Percentiles rank a stretch among this genome's conserved stretches.
Conservation (phyloP, 257 asterid genomes). For the Nicotiana paniculata region DNA sequence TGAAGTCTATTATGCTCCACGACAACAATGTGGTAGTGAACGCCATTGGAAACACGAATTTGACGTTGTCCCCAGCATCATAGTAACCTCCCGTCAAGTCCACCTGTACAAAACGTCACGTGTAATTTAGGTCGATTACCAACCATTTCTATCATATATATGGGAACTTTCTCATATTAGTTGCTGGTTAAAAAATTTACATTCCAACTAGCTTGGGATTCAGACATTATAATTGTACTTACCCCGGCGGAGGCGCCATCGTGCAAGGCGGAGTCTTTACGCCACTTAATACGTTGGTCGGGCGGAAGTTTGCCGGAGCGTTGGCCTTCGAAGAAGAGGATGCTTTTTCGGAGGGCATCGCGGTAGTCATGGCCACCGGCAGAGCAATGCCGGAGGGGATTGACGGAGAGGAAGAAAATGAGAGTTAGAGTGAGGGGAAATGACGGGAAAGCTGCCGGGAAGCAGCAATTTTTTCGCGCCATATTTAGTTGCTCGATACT, state of each 20-base stretch:
- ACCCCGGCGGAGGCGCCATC: constrained; percentile 80
- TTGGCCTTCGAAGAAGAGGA: constrained; percentile 90
- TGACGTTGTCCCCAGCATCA: constrained; percentile 87
- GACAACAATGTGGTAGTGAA: constrained; percentile 67
- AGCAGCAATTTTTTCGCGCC: constrained; percentile 52
- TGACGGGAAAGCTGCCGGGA: constrained; percentile 23
- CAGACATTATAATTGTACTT: not conserved
- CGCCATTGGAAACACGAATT: constrained; percentile 88
- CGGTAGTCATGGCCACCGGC: constrained; percentile 51
- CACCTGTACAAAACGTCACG: constrained; percentile 26
- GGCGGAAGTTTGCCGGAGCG: constrained; percentile 84
- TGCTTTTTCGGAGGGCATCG: constrained; percentile 77
- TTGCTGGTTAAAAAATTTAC: no score
- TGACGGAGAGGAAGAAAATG: constrained; percentile 12
- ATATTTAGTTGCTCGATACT: constrained; percentile 34
- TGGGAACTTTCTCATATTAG: no score
- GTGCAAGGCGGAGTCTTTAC: constrained; percentile 67
- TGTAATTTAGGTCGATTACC: no score
- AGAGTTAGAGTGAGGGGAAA: not conserved
- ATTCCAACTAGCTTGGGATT: no score
- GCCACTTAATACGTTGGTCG: constrained; percentile 78
- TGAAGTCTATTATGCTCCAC: constrained; percentile 83
- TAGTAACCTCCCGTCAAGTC: constrained; percentile 85
- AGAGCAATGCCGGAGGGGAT: not conserved
- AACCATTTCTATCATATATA: no score